Evolutionary conservation across 1,139 yeast species (phyloP).

Genomic region (Entelexis sorbosivorans): DNA sequence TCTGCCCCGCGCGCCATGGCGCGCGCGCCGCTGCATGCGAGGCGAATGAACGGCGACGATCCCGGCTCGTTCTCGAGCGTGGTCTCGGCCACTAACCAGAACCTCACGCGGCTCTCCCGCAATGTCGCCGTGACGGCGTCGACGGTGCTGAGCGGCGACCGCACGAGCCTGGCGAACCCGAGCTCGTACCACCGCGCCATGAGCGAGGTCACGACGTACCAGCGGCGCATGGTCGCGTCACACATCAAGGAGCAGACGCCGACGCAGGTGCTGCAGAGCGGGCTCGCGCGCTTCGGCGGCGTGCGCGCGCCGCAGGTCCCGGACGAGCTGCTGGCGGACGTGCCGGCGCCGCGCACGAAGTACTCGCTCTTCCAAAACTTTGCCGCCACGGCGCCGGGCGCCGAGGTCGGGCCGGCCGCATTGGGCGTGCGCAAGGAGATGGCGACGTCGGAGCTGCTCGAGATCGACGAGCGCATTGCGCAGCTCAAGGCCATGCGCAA

Average conservation of each 20-base stretch:
- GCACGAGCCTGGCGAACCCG: constrained; percentile 22
- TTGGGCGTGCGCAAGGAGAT: constrained; percentile 50
- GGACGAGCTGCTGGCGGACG: constrained; percentile 44
- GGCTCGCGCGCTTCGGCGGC: constrained; percentile 12
- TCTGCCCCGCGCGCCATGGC: not conserved
- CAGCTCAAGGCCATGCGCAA: constrained; percentile 42
- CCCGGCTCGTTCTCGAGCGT: constrained; percentile 29
- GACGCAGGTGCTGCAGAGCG: constrained; percentile 12
- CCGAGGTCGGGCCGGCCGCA: not conserved
- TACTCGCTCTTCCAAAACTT: constrained; percentile 59
- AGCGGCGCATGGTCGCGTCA: constrained; percentile 32
- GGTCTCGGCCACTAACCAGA: constrained; percentile 32
- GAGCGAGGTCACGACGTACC: constrained; percentile 36
- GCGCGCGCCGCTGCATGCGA: not conserved
- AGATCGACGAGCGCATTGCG: constrained; percentile 47
- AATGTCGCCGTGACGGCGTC: constrained; percentile 34
- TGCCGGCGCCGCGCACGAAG: constrained; percentile 29
- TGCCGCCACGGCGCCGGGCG: constrained; percentile 25
- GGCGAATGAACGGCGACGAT: constrained; percentile 16
- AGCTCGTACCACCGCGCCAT: constrained; percentile 39
- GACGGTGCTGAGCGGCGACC: constrained; percentile 26
- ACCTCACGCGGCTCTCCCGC: constrained; percentile 31
- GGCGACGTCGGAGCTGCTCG: constrained; percentile 51
- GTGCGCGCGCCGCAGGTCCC: constrained; percentile 32
- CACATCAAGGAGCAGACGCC: constrained; percentile 20